phyloP scores from a whole-genome alignment of 768 basidiomycete genomes.

The Omphalotus guepiniiformis region DNA sequence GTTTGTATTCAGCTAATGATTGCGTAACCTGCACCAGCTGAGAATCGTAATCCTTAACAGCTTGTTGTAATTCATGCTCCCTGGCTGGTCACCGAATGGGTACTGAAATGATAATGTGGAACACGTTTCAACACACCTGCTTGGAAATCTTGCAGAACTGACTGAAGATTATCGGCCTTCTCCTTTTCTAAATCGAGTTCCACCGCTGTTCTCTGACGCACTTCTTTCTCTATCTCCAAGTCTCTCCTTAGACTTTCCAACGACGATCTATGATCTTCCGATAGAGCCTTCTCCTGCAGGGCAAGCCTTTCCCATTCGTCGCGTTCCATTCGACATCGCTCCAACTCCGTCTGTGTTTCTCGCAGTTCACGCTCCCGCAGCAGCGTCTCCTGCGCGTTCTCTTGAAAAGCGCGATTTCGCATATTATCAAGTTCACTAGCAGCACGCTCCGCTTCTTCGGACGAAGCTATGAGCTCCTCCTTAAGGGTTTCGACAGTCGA shows the following conservation, averaged over 20 bases:
- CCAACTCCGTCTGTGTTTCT: slow-evolving; percentile 82
- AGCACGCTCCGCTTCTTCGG: slow-evolving; percentile 69
- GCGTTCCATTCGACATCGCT: slow-evolving; percentile 78
- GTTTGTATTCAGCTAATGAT: slow-evolving; percentile 86
- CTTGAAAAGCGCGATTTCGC: slow-evolving; percentile 60
- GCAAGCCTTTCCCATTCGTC: slow-evolving; percentile 52
- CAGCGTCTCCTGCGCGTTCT: slow-evolving; percentile 64
- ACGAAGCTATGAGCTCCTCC: slow-evolving; percentile 70
- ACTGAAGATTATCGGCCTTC: slow-evolving; percentile 80
- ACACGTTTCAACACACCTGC: slow-evolving; percentile 50
- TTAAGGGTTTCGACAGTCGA: slow-evolving; percentile 76
- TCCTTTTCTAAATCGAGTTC: slow-evolving; percentile 68
- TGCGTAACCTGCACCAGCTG: slow-evolving; percentile 68
- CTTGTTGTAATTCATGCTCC: slow-evolving; percentile 84
- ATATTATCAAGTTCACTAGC: slow-evolving; percentile 66
- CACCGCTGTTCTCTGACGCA: slow-evolving; percentile 46
- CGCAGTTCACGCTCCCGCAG: slow-evolving; percentile 76
- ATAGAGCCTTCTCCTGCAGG: slow-evolving; percentile 59
- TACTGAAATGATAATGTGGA: slow-evolving; percentile 9
- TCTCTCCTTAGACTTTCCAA: slow-evolving; percentile 57
- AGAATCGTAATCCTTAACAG: slow-evolving; percentile 76
- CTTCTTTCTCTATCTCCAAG: slow-evolving; percentile 60
- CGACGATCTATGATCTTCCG: slow-evolving; percentile 65
- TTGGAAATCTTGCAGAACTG: slow-evolving; percentile 95
- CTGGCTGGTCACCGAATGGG: slow-evolving; percentile 61